Evolutionary conservation across 345 rosid genomes (phyloP), one percentile per base, ranked within the genome.

Genomic region (Eucalyptus sp.): DNA sequence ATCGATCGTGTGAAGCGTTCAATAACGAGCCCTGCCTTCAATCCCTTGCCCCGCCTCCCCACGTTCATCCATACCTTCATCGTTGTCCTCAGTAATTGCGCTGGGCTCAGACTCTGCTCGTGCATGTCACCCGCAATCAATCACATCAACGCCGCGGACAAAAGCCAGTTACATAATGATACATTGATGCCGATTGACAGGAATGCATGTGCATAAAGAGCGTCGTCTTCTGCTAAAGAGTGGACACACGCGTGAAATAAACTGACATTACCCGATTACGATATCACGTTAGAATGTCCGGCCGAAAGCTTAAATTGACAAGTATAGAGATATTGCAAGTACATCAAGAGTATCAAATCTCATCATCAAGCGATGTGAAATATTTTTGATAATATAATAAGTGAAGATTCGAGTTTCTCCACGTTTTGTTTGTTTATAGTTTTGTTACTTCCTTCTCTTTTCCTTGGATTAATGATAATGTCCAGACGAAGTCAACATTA

Each of bases 211-310:
- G 44, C 24, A 10, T 24, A 41, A 20, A 24, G 14, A 76, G 84
- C 7, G 24, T 76, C 8, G 13, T 76, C 8, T 3, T 3, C 2
- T 6, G 43, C 43, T 71, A 37, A 37, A 2, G 25, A 10, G 25
- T 10, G 4, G 4, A 18, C 2, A 2, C 13, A 37, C 0, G 46
- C 1, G 7, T 7, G 4, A 71, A 76, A 76, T 37, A 22, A 20
- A 76, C 0, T 2, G 14, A 44, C 29, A 41, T 41, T 76, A 3
- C 29, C 16, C 2, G 4, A 18, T 1, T 76, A 0, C 2, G 4
- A 3, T 18, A 37, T 20, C 7, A 6, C 1, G 25, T 71, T 10
- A 18, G 46, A 37, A 37, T 18, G 46, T 37, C 7, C 8, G 3
- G 7, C 2, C 4, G 4, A 41, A 41, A 76, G 27, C 8, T 76